Evolutionary conservation across 768 basidiomycete species (phyloP).

Genomic region (Antrodiella citrinella): DNA sequence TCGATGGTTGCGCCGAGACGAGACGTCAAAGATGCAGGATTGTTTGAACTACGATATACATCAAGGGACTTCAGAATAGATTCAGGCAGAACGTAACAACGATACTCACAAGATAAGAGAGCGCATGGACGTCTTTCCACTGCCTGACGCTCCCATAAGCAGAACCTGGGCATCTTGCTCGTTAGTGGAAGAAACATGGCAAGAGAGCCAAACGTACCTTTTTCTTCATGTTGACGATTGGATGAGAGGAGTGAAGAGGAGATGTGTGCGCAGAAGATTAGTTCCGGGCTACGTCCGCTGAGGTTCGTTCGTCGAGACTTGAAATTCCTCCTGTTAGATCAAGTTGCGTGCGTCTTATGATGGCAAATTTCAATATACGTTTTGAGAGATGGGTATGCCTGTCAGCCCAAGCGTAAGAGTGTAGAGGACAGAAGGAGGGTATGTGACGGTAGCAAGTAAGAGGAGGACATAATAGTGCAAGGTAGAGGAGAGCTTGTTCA

Average conservation of each 20-base stretch:
- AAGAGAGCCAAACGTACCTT: constrained; percentile 17
- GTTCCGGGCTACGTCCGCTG: too few species aligned
- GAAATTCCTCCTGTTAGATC: too few species aligned
- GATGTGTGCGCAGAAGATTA: too few species aligned
- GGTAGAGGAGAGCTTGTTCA: too few species aligned
- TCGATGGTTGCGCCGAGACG: constrained; percentile 95
- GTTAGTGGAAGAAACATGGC: not conserved
- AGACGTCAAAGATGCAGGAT: constrained; percentile 85
- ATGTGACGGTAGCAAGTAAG: too few species aligned
- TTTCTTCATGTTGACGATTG: constrained; percentile 30
- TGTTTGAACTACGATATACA: constrained; percentile 82
- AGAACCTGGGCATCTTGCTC: constrained; percentile 56
- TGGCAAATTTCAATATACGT: too few species aligned
- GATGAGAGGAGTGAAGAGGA: too few species aligned
- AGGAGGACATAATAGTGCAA: not conserved
- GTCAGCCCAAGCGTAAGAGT: too few species aligned
- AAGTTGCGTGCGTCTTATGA: too few species aligned
- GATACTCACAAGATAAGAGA: constrained; percentile 90
- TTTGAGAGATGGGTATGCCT: too few species aligned
- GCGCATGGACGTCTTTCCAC: constrained; percentile 96
- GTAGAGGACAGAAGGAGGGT: too few species aligned
- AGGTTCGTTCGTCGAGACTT: too few species aligned
- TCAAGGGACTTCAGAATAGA: not conserved
- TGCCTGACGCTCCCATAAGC: constrained; percentile 95
- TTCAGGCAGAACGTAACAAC: not conserved